Conservation (phyloP, 148 eudicot genomes). For the Diospyros kaki region DNA sequence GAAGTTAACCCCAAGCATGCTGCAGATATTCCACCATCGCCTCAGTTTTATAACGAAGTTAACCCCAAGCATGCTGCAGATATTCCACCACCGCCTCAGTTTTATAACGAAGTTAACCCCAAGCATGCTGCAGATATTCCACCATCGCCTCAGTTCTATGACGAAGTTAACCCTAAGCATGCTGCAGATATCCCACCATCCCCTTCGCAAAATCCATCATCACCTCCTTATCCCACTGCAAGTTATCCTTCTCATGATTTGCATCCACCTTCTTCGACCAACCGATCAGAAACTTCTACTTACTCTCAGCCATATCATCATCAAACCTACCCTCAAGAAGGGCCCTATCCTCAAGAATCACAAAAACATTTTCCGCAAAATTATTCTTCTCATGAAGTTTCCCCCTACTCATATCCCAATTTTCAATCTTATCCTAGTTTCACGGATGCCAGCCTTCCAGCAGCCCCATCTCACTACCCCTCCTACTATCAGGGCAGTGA, state of each 20-base stretch:
- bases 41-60: too few species aligned
- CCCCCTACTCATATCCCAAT: constrained; percentile 57
- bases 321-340: constrained; percentile 49
- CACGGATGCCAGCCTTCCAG: constrained; percentile 67
- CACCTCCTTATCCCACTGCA: constrained; percentile 37
- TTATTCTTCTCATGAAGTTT: constrained; percentile 54
- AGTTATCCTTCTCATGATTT: constrained; percentile 51
- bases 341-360: constrained; percentile 47
- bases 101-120: too few species aligned
- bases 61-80: too few species aligned
- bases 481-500: constrained; percentile 66
- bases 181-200: constrained; percentile 31
- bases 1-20: too few species aligned
- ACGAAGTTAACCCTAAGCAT: constrained; percentile 34
- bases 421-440: constrained; percentile 89
- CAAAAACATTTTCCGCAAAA: constrained; percentile 44
- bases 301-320: constrained; percentile 54
- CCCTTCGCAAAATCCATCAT: constrained; percentile 26
- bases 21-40: too few species aligned
- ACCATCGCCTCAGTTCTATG: constrained; percentile 36
- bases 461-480: constrained; percentile 61
- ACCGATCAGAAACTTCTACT: constrained; percentile 39
- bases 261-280: constrained; percentile 36
- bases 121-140: too few species aligned
- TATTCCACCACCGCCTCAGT: too few species aligned